Conservation (phyloP, 2,329 filamentous ascomycete species). For the Bipolaris zeicola region DNA sequence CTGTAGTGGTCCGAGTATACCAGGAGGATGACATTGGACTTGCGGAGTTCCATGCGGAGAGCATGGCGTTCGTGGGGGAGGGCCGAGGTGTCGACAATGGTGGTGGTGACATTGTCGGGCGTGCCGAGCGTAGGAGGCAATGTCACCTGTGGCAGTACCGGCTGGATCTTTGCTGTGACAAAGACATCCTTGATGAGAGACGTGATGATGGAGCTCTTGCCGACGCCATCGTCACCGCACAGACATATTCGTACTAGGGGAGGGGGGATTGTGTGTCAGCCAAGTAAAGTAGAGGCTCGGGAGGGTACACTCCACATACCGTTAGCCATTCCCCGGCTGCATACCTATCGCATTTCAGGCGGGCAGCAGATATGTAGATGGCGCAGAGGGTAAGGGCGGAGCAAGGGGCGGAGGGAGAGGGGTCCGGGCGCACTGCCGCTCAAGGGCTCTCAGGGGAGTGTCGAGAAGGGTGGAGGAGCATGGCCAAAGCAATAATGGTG, state of each 20-base stretch:
- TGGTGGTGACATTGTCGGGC: slow-evolving; percentile 95
- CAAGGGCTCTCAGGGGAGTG: background rate
- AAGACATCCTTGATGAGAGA: slow-evolving; percentile 97
- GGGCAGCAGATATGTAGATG: background rate
- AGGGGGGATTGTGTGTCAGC: background rate
- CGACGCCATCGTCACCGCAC: slow-evolving; percentile 84
- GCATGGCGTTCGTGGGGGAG: slow-evolving; percentile 90
- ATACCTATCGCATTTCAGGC: slow-evolving; percentile 23
- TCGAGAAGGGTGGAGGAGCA: slow-evolving; percentile 4
- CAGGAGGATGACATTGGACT: slow-evolving; percentile 94
- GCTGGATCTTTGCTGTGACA: slow-evolving; percentile 92
- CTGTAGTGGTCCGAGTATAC: slow-evolving; percentile 99
- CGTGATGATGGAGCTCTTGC: slow-evolving; percentile 70
- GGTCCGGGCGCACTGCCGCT: background rate
- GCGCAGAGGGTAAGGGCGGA: background rate
- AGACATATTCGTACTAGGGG: slow-evolving; percentile 83
- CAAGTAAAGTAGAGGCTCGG: background rate
- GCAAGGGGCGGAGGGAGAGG: background rate
- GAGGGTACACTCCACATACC: slow-evolving; percentile 24
- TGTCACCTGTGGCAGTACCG: slow-evolving; percentile 91
- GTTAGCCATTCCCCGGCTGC: slow-evolving; percentile 33
- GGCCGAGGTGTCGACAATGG: slow-evolving; percentile 95
- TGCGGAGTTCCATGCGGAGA: slow-evolving; percentile 90
- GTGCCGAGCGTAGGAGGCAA: slow-evolving; percentile 92
- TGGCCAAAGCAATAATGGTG: background rate